These are phyloP conservation scores for Candida michaelii DNA, from an alignment of 805 yeast species.

Conservation along the genomic window DNA sequence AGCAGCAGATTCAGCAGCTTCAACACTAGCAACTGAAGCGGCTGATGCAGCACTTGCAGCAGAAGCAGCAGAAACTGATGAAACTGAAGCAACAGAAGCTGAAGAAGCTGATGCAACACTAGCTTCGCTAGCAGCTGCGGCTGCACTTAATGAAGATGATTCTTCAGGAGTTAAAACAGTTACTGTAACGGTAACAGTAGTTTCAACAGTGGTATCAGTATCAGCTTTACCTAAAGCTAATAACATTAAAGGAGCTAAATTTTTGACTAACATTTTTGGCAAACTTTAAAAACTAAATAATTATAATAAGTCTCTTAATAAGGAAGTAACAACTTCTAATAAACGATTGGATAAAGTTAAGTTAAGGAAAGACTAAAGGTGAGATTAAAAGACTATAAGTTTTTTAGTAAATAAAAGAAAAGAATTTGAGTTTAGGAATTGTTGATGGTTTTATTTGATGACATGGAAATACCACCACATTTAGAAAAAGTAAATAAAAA, in stretches of 20 bases:
- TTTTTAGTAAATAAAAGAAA: conserved; percentile 14
- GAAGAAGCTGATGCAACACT: conserved; percentile 11
- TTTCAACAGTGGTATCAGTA: conserved; percentile 38
- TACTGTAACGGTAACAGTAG: conserved; percentile 47
- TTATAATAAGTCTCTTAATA: neutral
- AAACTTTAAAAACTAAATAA: neutral
- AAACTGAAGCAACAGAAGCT: conserved; percentile 12
- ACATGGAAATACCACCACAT: neutral
- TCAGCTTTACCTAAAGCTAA: conserved; percentile 20
- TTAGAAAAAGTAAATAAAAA: conserved; percentile 1
- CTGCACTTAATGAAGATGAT: conserved; percentile 30
- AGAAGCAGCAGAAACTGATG: conserved; percentile 13
- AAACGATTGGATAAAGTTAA: conserved; percentile 4
- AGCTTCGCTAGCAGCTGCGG: conserved; percentile 18
- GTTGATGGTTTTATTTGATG: conserved; percentile 11
- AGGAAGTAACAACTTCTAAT: neutral
- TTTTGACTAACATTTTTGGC: conserved; percentile 17
- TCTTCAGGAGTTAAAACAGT: conserved; percentile 49
- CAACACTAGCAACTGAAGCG: conserved; percentile 10
- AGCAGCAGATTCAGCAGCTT: conserved; percentile 10
- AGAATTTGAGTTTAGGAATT: conserved; percentile 18
- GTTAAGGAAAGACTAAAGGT: conserved; percentile 9
- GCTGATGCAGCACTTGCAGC: conserved; percentile 14
- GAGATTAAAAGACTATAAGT: conserved; percentile 5
- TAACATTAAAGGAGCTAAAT: conserved; percentile 15